These are phyloP conservation scores for Penicillium lividum DNA, from an alignment of 495 filamentous ascomycete genomes.

Conservation along the genomic window DNA sequence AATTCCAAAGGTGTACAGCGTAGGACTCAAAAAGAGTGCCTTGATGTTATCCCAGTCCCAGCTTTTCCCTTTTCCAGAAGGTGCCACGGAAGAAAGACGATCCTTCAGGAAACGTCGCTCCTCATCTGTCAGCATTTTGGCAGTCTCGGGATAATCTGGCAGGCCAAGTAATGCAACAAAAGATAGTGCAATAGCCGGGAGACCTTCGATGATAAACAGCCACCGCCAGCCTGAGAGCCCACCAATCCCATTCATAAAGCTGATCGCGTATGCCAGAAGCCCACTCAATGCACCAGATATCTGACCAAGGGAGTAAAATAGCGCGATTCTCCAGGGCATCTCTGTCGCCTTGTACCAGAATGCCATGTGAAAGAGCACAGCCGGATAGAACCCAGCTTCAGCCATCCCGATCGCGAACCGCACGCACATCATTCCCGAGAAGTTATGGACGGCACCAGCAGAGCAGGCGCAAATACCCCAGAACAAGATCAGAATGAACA, in stretches of 20 bases:
- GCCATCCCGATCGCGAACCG: constrained; percentile 43
- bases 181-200: constrained; percentile 40
- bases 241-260: constrained; percentile 37
- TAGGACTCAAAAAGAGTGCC: constrained; percentile 31
- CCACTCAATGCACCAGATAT: constrained; percentile 40
- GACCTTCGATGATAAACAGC: constrained; percentile 49
- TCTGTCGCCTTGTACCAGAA: constrained; percentile 44
- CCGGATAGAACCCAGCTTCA: constrained; percentile 42
- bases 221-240: constrained; percentile 45
- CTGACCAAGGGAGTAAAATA: constrained; percentile 41
- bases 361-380: constrained; percentile 42
- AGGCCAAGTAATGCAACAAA: constrained; percentile 38
- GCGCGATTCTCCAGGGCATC: constrained; percentile 36
- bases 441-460: constrained; percentile 36
- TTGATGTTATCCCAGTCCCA: constrained; percentile 33
- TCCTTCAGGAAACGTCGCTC: constrained; percentile 34
- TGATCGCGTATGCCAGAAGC: constrained; percentile 43
- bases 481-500: constrained; percentile 42
- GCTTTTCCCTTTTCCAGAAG: constrained; percentile 27
- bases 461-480: constrained; percentile 44
- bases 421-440: constrained; percentile 42
- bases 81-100: constrained; percentile 20
- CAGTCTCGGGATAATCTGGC: constrained; percentile 46
- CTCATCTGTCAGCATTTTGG: constrained; percentile 37
- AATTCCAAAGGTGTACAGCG: constrained; percentile 37